Evolutionary conservation across 805 yeast species (phyloP).

Genomic region (Pichia ethanolica): DNA sequence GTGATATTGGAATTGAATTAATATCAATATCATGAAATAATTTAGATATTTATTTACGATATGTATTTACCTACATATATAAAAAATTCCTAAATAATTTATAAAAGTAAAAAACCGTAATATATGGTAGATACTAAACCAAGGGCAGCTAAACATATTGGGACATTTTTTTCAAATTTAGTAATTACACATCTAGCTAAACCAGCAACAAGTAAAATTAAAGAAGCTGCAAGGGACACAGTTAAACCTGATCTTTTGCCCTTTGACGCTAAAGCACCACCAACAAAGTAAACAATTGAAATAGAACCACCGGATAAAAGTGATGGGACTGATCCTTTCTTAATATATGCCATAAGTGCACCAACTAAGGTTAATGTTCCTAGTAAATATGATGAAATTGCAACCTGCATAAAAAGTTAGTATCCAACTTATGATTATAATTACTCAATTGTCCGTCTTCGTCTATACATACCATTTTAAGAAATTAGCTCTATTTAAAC

Average conservation of each 20-base stretch:
- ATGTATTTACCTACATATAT: too few relatives aligned
- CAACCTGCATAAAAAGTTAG: neutral
- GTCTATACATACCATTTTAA: too few relatives aligned
- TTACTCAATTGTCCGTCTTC: too few relatives aligned
- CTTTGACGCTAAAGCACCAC: constrained; percentile 66
- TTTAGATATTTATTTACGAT: too few relatives aligned
- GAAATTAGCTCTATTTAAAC: too few relatives aligned
- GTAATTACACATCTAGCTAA: constrained; percentile 52
- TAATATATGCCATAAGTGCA: constrained; percentile 30
- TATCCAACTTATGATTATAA: neutral
- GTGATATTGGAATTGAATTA: too few relatives aligned
- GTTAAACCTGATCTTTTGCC: constrained; percentile 79
- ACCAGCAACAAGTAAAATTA: constrained; percentile 62
- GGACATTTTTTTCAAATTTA: constrained; percentile 62
- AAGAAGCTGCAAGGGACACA: constrained; percentile 66
- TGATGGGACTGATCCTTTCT: constrained; percentile 72
- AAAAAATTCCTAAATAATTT: neutral
- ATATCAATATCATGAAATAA: too few relatives aligned
- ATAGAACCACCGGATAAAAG: constrained; percentile 66
- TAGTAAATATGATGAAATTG: constrained; percentile 10
- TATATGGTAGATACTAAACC: constrained; percentile 62
- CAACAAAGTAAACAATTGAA: constrained; percentile 52
- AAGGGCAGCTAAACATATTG: constrained; percentile 51
- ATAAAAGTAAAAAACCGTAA: constrained; percentile 39
- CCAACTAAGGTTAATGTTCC: constrained; percentile 24